Evolutionary conservation across 805 yeast species (phyloP).

Genomic region (Gaillardinia entomophila): DNA sequence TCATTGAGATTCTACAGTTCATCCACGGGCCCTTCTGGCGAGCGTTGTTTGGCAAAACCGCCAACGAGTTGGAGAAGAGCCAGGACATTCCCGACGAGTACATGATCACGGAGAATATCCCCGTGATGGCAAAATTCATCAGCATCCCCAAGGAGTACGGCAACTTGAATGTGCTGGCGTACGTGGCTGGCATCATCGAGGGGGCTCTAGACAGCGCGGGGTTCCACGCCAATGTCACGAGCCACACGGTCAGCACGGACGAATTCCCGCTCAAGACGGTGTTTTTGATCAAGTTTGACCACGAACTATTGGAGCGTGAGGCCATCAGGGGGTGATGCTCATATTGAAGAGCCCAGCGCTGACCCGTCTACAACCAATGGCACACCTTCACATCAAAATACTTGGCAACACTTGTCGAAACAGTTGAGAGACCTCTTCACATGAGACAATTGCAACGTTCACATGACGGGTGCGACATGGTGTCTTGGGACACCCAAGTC

Average conservation of each 20-base stretch:
- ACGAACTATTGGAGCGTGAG: slow-evolving; percentile 51
- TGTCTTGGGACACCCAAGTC: no score
- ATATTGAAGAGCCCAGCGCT: no score
- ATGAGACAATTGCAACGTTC: no score
- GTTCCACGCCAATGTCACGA: slow-evolving; percentile 74
- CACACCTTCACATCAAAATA: no score
- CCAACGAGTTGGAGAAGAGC: slow-evolving; percentile 71
- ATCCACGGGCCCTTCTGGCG: slow-evolving; percentile 72
- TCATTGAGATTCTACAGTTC: slow-evolving; percentile 66
- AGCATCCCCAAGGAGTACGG: slow-evolving; percentile 77
- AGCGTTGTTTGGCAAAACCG: slow-evolving; percentile 62
- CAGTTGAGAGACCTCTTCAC: no score
- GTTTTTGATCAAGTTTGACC: slow-evolving; percentile 66
- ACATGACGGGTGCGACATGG: no score
- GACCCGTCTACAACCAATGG: no score
- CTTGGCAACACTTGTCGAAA: no score
- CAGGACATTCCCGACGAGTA: slow-evolving; percentile 63
- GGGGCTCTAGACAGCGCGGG: slow-evolving; percentile 72
- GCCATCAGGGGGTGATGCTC: no score
- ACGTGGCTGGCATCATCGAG: slow-evolving; percentile 79
- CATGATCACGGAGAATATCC: slow-evolving; percentile 76
- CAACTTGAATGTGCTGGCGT: slow-evolving; percentile 74
- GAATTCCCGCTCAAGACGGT: slow-evolving; percentile 64
- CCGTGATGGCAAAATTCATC: slow-evolving; percentile 65
- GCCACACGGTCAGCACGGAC: slow-evolving; percentile 67